Percentiles rank a stretch among this genome's conserved stretches.
phyloP scores from a whole-genome alignment of 352 stramenopile species.

The Globisporangium okanoganense region DNA sequence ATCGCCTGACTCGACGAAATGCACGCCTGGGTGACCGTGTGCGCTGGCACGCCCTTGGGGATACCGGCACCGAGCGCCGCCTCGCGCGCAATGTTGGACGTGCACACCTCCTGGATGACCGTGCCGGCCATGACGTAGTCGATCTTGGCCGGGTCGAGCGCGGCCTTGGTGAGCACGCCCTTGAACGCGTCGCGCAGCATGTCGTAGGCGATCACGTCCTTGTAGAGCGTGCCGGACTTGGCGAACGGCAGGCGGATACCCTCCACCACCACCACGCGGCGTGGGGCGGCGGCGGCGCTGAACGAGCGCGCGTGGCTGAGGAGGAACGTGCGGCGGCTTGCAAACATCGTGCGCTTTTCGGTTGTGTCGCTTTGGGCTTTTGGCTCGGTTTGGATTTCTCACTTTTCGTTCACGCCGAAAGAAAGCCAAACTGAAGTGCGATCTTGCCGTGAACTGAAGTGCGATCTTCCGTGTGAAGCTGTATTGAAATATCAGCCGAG shows the following conservation, averaged over 20 bases:
- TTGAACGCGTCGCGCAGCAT: slow-evolving; percentile 85
- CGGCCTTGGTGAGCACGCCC: slow-evolving; percentile 94
- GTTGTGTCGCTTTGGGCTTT: background rate
- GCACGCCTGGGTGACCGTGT: slow-evolving; percentile 96
- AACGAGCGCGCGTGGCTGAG: slow-evolving; percentile 37
- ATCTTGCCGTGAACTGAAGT: slow-evolving; percentile 1
- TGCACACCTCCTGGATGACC: slow-evolving; percentile 96
- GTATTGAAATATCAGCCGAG: no score
- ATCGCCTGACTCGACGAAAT: slow-evolving; percentile 97
- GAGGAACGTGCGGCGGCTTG: slow-evolving; percentile 20
- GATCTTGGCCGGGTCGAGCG: slow-evolving; percentile 92
- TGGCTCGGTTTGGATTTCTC: background rate
- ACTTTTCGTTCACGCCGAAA: background rate
- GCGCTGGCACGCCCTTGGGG: slow-evolving; percentile 90
- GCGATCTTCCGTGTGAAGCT: no score
- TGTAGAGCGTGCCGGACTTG: slow-evolving; percentile 97
- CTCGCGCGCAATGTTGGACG: slow-evolving; percentile 97
- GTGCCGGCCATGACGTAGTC: slow-evolving; percentile 97
- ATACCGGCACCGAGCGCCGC: slow-evolving; percentile 95
- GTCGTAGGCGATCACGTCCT: slow-evolving; percentile 25
- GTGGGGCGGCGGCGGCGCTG: slow-evolving; percentile 29
- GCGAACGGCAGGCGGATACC: slow-evolving; percentile 93
- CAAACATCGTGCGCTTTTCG: slow-evolving; percentile 25
- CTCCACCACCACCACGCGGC: slow-evolving; percentile 92
- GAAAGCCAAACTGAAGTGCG: slow-evolving; percentile 2